A percentile compares a stretch with the other conserved stretches of the same genome.
phyloP scores from a whole-genome alignment of 805 yeast genomes.

The Teunomyces tritomae region DNA sequence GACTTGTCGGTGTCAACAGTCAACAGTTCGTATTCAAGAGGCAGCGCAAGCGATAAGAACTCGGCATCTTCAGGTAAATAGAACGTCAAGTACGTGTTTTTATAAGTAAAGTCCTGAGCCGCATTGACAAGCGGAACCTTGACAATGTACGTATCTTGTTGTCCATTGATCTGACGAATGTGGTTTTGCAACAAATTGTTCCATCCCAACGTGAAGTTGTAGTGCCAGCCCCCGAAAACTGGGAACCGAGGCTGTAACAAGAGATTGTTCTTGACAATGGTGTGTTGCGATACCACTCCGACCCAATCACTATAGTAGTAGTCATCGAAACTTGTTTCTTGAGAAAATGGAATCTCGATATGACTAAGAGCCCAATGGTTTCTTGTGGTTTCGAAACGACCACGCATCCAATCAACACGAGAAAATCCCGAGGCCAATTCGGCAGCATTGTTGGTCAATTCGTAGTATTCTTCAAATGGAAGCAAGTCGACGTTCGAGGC shows the following conservation, averaged over 20 bases:
- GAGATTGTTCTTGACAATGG: conserved; percentile 41
- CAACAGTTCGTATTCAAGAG: conserved; percentile 41
- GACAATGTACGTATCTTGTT: conserved; percentile 52
- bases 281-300: conserved; percentile 86
- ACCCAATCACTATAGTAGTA: conserved; percentile 84
- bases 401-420: conserved; percentile 72
- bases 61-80: conserved; percentile 87
- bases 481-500: conserved; percentile 68
- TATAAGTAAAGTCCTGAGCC: conserved; percentile 67
- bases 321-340: conserved; percentile 39
- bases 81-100: conserved; percentile 54
- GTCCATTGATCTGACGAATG: conserved; percentile 39
- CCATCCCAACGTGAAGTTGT: conserved; percentile 97
- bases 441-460: conserved; percentile 75
- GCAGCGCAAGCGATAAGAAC: conserved; percentile 53
- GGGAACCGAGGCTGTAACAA: conserved; percentile 86
- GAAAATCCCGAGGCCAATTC: conserved; percentile 68
- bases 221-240: conserved; percentile 94
- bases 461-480: conserved; percentile 83
- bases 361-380: conserved; percentile 60
- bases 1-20: conserved; percentile 43
- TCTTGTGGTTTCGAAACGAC: conserved; percentile 45
- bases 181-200: conserved; percentile 54
- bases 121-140: conserved; percentile 74
- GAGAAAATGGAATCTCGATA: conserved; percentile 55